Conservation (phyloP, 306 rosid species). For the Inga oerstediana region DNA sequence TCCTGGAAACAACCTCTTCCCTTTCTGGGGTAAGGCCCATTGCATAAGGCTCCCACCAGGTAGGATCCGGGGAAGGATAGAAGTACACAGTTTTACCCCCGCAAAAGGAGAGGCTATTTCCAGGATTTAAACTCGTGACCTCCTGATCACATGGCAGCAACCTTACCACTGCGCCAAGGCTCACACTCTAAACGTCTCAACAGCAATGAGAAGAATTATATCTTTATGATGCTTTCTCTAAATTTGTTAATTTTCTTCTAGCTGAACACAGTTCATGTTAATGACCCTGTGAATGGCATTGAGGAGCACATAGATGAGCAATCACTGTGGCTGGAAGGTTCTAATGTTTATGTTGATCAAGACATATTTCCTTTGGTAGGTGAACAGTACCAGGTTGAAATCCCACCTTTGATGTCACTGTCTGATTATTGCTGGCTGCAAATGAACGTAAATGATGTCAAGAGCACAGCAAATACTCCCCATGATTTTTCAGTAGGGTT, state of each 20-base stretch:
- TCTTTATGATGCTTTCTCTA: constrained; percentile 19
- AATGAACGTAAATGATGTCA: constrained; percentile 38
- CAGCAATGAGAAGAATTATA: constrained; percentile 3
- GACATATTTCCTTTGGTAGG: constrained; percentile 78
- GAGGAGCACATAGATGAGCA: constrained; percentile 38
- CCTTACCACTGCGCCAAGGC: no score
- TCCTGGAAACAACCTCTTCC: no score
- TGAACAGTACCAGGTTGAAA: constrained; percentile 66
- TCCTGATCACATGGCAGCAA: no score
- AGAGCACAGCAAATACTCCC: constrained; percentile 26
- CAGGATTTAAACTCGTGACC: no score
- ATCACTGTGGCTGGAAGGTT: constrained; percentile 51
- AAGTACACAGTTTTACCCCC: no score
- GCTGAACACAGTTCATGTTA: constrained; percentile 56
- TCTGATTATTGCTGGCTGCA: constrained; percentile 42
- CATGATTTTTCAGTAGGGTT: constrained; percentile 57
- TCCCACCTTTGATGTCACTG: constrained; percentile 50
- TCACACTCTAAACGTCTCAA: no score
- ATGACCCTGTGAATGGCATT: background rate
- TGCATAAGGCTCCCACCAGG: no score
- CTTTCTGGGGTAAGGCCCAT: no score
- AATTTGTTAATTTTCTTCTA: constrained; percentile 40
- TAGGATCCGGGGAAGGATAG: no score
- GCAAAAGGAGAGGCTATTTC: no score
- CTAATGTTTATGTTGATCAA: constrained; percentile 57